These are phyloP conservation scores for Cryptococcus sp. DNA, from an alignment of 1,284 basidiomycete species.

Conservation along the genomic window DNA sequence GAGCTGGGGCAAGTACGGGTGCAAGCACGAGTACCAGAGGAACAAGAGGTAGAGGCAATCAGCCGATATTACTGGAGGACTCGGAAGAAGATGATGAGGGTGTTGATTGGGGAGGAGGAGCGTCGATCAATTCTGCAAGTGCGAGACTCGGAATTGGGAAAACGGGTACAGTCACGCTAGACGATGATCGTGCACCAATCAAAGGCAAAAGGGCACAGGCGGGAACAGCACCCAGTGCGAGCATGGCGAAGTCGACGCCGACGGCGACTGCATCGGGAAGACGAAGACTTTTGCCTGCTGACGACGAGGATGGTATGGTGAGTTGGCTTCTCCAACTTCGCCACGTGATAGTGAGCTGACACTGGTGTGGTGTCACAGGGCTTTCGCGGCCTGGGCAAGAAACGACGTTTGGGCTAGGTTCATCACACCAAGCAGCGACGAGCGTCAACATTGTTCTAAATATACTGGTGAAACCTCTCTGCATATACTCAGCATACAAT, in stretches of 20 bases:
- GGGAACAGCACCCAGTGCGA: not conserved
- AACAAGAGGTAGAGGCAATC: conserved; percentile 9
- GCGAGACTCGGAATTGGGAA: not conserved
- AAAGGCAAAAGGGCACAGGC: conserved; percentile 1
- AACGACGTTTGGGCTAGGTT: conserved; percentile 3
- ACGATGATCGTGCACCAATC: conserved; percentile 2
- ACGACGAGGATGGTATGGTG: conserved; percentile 24
- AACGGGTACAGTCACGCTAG: conserved; percentile 17
- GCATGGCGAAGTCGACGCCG: not conserved
- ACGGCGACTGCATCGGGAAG: conserved; percentile 9
- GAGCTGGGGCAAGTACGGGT: not conserved
- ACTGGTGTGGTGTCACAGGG: not conserved
- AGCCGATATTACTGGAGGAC: conserved; percentile 27
- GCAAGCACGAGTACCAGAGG: conserved; percentile 1
- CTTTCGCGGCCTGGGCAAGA: conserved; percentile 11
- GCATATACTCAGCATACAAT: too few relatives aligned
- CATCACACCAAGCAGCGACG: too few relatives aligned
- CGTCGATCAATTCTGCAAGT: not conserved
- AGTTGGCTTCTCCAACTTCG: conserved; percentile 1
- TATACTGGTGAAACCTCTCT: too few relatives aligned
- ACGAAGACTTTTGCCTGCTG: conserved; percentile 19
- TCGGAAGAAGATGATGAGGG: conserved; percentile 34
- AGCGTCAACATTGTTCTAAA: too few relatives aligned
- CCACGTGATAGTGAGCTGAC: not conserved
- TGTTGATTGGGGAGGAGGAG: conserved; percentile 16